Base-by-base conservation (phyloP, 805 yeast genomes). In the Teunomyces pallodes region DNA sequence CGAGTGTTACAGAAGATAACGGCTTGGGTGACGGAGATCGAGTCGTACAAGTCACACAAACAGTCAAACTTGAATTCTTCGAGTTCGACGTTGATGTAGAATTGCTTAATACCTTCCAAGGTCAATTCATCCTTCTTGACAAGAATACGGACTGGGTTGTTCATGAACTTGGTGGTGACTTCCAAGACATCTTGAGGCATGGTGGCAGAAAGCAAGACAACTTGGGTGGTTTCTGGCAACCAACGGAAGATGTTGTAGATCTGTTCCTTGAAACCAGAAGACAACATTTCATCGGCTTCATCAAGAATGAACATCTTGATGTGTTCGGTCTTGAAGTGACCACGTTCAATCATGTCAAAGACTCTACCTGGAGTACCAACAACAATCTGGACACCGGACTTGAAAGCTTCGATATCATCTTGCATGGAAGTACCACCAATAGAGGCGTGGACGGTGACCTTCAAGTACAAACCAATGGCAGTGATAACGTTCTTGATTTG, bases 311-410 rank as follows among this genome's bases (percentile, higher is more conserved):
- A 75, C 87, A 94, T 86, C 75, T 91, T 90, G 56, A 90, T 77
- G 60, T 84, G 79, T 57, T 90, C 82, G 12, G 94, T 82, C 54
- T 77, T 75, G 59, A 94, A 75, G 58, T 78, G 78, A 56, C 95
- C 82, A 69, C 97, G 82, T 64, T 87, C 87, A 54, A 94, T 83
- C 86, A 94, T 83, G 72, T 94, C 99, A 52, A 80, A 69, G 35
- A 92, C 96, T 64, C 99, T 81, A 48, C 99, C 99, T 30, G 99
- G 99, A 9, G 99, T 94, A 45, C 99, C 99, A 66, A 94, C 91
- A 36, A 94, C 88, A 36, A 94, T 84, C 61, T 94, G 97, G 61
- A 85, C 90, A 53, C 96, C 96, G 56, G 79, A 84, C 49, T 76
- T 76, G 56, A 90, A 75, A 48, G 82, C 81, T 64, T 87, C 85